Percentiles rank a stretch among this genome's conserved stretches.
These are phyloP conservation scores for Syzygium aqueum DNA, from an alignment of 345 rosid species.

Conservation along the genomic window DNA sequence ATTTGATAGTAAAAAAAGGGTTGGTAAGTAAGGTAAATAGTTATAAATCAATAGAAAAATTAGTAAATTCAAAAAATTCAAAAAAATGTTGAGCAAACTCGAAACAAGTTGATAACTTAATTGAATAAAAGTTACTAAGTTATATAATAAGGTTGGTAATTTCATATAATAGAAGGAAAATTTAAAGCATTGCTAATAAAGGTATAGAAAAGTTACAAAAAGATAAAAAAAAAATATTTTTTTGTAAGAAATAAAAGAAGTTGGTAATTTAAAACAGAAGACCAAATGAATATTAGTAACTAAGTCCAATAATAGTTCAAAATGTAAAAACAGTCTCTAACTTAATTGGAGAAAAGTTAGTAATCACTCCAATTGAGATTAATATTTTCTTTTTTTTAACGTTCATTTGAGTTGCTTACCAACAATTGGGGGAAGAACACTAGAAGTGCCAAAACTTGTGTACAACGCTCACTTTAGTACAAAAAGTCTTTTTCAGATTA, in stretches of 20 bases:
- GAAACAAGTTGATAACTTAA: not conserved
- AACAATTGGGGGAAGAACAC: no score
- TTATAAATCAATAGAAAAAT: not conserved
- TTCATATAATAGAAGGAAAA: not conserved
- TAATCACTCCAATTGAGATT: no score
- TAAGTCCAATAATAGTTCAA: not conserved
- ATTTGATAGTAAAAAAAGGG: not conserved
- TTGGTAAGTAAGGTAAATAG: not conserved
- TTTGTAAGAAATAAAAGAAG: not conserved
- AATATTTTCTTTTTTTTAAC: no score
- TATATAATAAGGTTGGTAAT: not conserved
- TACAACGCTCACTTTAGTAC: no score
- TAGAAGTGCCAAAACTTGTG: no score
- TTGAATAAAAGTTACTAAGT: not conserved
- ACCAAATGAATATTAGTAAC: not conserved
- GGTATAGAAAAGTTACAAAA: not conserved
- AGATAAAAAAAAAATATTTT: rapidly evolving
- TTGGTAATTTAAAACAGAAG: not conserved
- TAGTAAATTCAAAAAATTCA: not conserved
- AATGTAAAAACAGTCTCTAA: not conserved
- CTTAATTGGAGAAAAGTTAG: not conserved
- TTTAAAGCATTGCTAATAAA: not conserved
- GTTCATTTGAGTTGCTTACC: no score
- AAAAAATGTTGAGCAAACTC: not conserved
- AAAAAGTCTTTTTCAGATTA: no score